Evolutionary conservation across 139 green algal species (phyloP).

Genomic region (Auxenochlorella pyrenoidosa): DNA sequence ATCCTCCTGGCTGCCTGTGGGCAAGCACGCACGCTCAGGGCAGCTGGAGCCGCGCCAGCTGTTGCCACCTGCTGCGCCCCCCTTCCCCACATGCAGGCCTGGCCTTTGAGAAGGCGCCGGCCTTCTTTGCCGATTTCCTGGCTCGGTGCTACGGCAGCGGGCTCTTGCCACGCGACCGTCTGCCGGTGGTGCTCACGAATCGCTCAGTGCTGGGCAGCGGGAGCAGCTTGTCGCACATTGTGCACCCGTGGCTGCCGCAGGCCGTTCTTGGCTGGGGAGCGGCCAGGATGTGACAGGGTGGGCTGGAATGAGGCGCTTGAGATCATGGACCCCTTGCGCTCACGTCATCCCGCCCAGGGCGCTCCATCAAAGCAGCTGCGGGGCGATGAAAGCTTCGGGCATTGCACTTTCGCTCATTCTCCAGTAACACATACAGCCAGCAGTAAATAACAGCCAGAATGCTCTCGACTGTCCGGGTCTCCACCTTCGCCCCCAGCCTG

Average conservation of each 20-base stretch:
- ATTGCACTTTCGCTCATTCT: too few species aligned
- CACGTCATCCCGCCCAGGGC: too few species aligned
- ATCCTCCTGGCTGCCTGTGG: not conserved
- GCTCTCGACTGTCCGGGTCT: not conserved
- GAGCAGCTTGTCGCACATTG: constrained; percentile 22
- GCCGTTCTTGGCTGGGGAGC: constrained; percentile 14
- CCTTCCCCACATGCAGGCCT: not conserved
- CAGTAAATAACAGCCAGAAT: not conserved
- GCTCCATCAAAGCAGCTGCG: too few species aligned
- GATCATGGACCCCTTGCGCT: not conserved
- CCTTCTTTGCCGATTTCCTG: constrained; percentile 31
- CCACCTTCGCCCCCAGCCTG: too few species aligned
- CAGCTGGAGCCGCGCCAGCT: not conserved
- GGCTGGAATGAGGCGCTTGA: not conserved
- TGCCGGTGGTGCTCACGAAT: constrained; percentile 23
- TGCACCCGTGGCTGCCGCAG: constrained; percentile 10
- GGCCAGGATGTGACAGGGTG: not conserved
- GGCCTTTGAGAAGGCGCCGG: constrained; percentile 30
- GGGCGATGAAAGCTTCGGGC: too few species aligned
- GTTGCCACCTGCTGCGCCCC: not conserved
- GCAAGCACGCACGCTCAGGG: not conserved
- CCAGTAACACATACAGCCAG: too few species aligned
- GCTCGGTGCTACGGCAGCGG: not conserved
- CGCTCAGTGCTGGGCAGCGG: constrained; percentile 7
- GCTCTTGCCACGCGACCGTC: not conserved